phyloP scores from a whole-genome alignment of 2,329 filamentous ascomycete species.

The Alternaria sp. region DNA sequence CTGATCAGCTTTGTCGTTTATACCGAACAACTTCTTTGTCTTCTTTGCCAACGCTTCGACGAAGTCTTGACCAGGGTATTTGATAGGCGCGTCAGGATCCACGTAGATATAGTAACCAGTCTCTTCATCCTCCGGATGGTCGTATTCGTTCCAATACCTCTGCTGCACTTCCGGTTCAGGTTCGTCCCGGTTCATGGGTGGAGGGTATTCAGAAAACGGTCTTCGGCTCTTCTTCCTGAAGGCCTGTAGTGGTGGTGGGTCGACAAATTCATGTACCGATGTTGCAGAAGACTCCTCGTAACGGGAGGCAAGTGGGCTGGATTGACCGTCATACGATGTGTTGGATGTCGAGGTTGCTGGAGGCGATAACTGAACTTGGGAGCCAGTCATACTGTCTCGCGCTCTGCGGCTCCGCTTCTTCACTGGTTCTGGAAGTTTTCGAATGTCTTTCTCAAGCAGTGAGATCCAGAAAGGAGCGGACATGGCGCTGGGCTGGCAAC shows the following conservation, averaged over 20 bases:
- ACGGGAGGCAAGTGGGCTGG: conserved; percentile 39
- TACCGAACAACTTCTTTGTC: conserved; percentile 36
- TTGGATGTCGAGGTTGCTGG: conserved; percentile 49
- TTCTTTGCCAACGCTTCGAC: conserved; percentile 55
- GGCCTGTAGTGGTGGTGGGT: conserved; percentile 51
- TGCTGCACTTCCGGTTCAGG: conserved; percentile 31
- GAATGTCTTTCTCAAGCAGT: conserved; percentile 59
- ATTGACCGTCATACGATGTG: conserved; percentile 49
- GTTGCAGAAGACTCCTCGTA: conserved; percentile 47
- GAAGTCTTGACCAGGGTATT: conserved; percentile 70
- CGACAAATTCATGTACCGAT: conserved; percentile 46
- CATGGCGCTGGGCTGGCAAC: conserved; percentile 55
- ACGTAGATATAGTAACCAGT: conserved; percentile 77
- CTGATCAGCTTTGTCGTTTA: conserved; percentile 30
- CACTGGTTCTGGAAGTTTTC: conserved; percentile 58
- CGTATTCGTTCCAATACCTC: conserved; percentile 86
- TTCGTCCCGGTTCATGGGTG: conserved; percentile 29
- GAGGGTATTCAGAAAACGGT: conserved; percentile 37
- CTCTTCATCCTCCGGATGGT: conserved; percentile 72
- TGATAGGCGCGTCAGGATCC: conserved; percentile 69
- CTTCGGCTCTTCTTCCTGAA: conserved; percentile 55
- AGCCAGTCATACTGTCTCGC: conserved; percentile 33
- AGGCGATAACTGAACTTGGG: conserved; percentile 36
- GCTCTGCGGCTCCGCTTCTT: conserved; percentile 39
- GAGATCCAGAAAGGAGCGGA: conserved; percentile 59